Conservation (phyloP, 2,329 filamentous ascomycete species). For the Xylariaceae sp. region DNA sequence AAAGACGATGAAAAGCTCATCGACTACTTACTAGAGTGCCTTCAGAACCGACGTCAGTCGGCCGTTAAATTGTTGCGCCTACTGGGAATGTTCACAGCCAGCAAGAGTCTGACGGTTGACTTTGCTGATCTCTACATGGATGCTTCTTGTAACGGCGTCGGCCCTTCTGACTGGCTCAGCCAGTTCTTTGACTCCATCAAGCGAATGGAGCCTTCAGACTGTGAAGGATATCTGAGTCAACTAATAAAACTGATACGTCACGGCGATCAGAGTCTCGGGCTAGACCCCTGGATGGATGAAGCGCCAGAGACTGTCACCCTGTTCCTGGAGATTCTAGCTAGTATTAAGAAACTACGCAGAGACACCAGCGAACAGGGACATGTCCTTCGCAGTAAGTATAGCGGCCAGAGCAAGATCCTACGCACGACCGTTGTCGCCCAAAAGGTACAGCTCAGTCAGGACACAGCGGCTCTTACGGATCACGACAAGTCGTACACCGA, state of each 20-base stretch:
- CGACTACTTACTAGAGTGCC: slow-evolving; percentile 33
- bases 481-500: slow-evolving; percentile 66
- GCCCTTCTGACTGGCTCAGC: slow-evolving; percentile 44
- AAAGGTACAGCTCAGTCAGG: slow-evolving; percentile 72
- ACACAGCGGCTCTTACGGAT: slow-evolving; percentile 64
- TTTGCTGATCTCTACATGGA: slow-evolving; percentile 57
- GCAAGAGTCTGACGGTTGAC: slow-evolving; percentile 27
- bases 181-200: slow-evolving; percentile 54
- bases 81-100: slow-evolving; percentile 42
- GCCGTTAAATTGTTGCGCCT: slow-evolving; percentile 43
- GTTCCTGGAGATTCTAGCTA: slow-evolving; percentile 40
- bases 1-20: slow-evolving; percentile 54
- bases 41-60: slow-evolving; percentile 35
- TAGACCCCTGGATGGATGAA: slow-evolving; percentile 33
- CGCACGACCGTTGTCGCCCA: slow-evolving; percentile 76
- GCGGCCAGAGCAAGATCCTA: slow-evolving; percentile 62
- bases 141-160: slow-evolving; percentile 52
- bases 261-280: slow-evolving; percentile 36
- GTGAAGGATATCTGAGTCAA: slow-evolving; percentile 39
- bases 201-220: slow-evolving; percentile 51
- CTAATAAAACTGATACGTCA: slow-evolving; percentile 36
- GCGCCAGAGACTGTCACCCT: slow-evolving; percentile 30
- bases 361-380: slow-evolving; percentile 42
- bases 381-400: slow-evolving; percentile 67
- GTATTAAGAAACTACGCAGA: slow-evolving; percentile 44